Evolutionary conservation across 139 green algal species (phyloP), one percentile per base, ranked within the genome.

Genomic region (Chlorella sorokiniana): DNA sequence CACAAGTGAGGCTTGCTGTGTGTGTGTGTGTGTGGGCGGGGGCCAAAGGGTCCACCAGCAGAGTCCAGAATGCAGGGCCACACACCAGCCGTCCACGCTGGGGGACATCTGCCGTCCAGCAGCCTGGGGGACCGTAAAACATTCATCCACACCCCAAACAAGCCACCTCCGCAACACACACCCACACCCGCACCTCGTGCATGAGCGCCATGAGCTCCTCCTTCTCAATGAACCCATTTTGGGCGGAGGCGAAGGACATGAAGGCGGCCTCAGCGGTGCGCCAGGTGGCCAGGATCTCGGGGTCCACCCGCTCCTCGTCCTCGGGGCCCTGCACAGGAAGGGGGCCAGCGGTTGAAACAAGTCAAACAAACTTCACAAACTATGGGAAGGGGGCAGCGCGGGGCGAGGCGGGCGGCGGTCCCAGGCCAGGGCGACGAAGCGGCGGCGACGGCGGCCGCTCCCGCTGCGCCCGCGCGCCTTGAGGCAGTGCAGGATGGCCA

Each of bases 121-220:
- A n/a, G n/a, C n/a, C n/a, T n/a, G n/a, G n/a, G n/a, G n/a, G n/a
- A n/a, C n/a, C n/a, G n/a, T n/a, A n/a, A n/a, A n/a, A n/a, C n/a
- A 18, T 69, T 29, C n/a, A 40, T 42, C 29, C 62, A n/a, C 6
- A 9, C n/a, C 62, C 62, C 62, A 42, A 33, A 44, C 63, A 45
- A n/a, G 22, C 22, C 20, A 31, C 59, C 59, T 31, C 20, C 25
- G 11, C 59, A 67, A 16, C 59, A 2, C 25, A 33, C 40, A 45
- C 37, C 37, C 22, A 27, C 4, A 35, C 27, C 7, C 71, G 4
- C 59, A 71, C 59, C 75, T 81, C 75, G n/a, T 71, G 75, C 75
- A 81, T 81, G 31, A 70, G 59, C 1, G 51, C 20, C 59, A 56
- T 41, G 35, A 81, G 40, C 59, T 81, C 75, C n/a, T 45, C 75